These are phyloP conservation scores for Yamadazyma atlantica DNA, from an alignment of 1,139 yeast genomes.

Conservation along the genomic window DNA sequence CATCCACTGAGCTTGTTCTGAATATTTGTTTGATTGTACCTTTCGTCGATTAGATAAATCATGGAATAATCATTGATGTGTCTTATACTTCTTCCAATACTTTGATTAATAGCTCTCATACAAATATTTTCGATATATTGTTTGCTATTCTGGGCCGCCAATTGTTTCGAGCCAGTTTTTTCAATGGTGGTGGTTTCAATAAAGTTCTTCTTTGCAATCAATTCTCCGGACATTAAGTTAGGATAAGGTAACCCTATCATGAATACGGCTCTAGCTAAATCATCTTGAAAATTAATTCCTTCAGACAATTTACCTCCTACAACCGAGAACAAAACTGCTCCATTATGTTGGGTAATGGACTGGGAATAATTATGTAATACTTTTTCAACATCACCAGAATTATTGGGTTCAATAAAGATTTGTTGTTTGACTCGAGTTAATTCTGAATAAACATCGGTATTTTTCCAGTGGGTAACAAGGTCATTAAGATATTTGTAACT, in stretches of 20 bases:
- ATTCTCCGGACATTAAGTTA: slow-evolving; percentile 78
- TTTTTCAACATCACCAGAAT: slow-evolving; percentile 39
- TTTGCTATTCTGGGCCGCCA: slow-evolving; percentile 49
- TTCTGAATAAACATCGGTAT: slow-evolving; percentile 25
- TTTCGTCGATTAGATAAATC: slow-evolving; percentile 66
- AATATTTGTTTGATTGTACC: slow-evolving; percentile 53
- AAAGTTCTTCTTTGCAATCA: slow-evolving; percentile 68
- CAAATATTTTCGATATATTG: slow-evolving; percentile 81
- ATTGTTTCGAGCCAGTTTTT: slow-evolving; percentile 39
- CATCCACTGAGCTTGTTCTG: slow-evolving; percentile 71
- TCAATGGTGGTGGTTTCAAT: slow-evolving; percentile 48
- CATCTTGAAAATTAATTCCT: slow-evolving; percentile 89
- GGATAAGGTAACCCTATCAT: slow-evolving; percentile 94
- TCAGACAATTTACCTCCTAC: slow-evolving; percentile 95
- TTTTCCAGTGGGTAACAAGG: slow-evolving; percentile 54
- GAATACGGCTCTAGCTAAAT: slow-evolving; percentile 80
- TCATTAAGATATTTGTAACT: slow-evolving; percentile 71
- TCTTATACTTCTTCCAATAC: slow-evolving; percentile 90
- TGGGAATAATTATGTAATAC: slow-evolving; percentile 53
- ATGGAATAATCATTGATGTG: slow-evolving; percentile 80
- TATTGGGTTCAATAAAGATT: slow-evolving; percentile 58
- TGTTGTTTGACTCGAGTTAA: slow-evolving; percentile 37
- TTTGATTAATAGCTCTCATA: slow-evolving; percentile 90
- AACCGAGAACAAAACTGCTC: slow-evolving; percentile 77
- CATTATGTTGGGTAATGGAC: slow-evolving; percentile 26